Base-by-base conservation (phyloP, 257 asterid species). In the Plantago major region DNA sequence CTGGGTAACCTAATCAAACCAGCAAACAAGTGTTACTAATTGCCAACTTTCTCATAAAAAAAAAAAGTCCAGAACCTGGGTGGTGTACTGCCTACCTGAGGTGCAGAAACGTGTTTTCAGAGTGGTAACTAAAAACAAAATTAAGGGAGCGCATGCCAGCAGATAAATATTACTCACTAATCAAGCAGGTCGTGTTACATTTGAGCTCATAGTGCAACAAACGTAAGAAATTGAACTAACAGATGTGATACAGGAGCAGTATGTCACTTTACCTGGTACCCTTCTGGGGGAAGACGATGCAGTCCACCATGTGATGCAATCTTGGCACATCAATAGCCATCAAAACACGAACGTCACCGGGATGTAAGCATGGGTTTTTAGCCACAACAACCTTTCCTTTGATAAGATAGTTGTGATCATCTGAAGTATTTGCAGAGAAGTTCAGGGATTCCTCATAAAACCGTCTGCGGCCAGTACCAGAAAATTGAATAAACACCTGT, bases 361-460 rank as follows among this genome's bases (percentile, higher is more conserved):
- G 99, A 65, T 92, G 97, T 78, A 92, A 73, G 69, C 99, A 92
- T 4, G 99, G 99, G 66, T 89, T 92, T 65, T 89, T 92, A 6
- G 99, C 96, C 81, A 92, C 99, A 3, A 62, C 74, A 14, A 92
- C 95, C 11, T 18, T 77, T 51, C 89, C 89, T 53, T n/a, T 7
- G 15, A 82, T 52, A 42, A 74, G 33, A 61, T 42, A 60, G 45
- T 60, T 77, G 44, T 40, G 26, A 1, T 66, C 72, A 8, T 42
- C 46, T 1, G 77, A 69, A 17, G 14, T 33, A 56, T 66, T 14
- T 18, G 67, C 79, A 71, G 69, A 9, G 15, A 10, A 48, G 16
- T 6, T 62, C 38, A 18, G 1, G 17, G 73, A 69, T 47, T 80
- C 82, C 2, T 67, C 81, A 42, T 63, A 57, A 68, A 73, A 67